Conservation (phyloP, 2,329 filamentous ascomycete species). For the Ophiostoma australiae region DNA sequence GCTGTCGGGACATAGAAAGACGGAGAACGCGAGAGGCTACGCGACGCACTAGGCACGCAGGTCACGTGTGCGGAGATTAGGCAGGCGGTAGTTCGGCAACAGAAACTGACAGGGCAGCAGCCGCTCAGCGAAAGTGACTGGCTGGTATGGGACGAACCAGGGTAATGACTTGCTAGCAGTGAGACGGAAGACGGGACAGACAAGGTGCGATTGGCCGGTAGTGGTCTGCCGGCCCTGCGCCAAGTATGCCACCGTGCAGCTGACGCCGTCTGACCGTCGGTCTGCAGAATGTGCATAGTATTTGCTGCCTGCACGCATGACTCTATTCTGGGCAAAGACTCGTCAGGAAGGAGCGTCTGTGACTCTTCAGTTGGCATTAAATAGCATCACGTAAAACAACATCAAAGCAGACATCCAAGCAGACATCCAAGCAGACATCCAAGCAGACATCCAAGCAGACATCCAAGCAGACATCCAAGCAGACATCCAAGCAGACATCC, state of each 20-base stretch:
- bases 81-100: not conserved
- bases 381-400: not conserved
- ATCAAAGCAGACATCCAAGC: no score
- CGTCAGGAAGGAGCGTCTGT: not conserved
- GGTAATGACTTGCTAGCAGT: not conserved
- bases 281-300: no score
- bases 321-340: not conserved
- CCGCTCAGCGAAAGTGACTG: not conserved
- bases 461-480: no score
- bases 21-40: not conserved
- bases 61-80: not conserved
- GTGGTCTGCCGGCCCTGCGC: not conserved
- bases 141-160: not conserved
- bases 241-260: not conserved
- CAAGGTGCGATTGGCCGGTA: not conserved
- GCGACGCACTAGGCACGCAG: slow-evolving; percentile 1
- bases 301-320: no score
- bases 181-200: not conserved
- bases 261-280: not conserved
- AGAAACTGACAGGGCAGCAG: not conserved
- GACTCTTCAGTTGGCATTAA: not conserved
- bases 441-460: no score
- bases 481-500: no score
- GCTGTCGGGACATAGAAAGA: not conserved
- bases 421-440: no score